phyloP scores from a whole-genome alignment of 805 yeast genomes.

The Hanseniaspora nectarophila region DNA sequence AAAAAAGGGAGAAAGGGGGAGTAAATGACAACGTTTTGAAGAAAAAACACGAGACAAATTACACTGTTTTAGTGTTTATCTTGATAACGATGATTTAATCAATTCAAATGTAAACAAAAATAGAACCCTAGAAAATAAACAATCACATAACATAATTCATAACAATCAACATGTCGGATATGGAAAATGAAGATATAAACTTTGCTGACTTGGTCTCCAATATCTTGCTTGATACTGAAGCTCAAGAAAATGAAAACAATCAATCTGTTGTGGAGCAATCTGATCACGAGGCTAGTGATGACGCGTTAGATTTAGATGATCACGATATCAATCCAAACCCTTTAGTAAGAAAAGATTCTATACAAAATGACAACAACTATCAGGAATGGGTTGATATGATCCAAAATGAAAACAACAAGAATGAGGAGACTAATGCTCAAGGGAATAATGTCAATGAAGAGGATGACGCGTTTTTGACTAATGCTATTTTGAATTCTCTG shows the following conservation, averaged over 20 bases:
- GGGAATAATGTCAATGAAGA: neutral
- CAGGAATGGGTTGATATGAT: neutral
- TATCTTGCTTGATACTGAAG: constrained; percentile 15
- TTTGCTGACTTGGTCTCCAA: constrained; percentile 24
- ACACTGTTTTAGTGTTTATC: too few species aligned
- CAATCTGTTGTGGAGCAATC: neutral
- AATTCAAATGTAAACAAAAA: too few species aligned
- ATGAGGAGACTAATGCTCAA: too few species aligned
- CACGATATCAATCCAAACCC: neutral
- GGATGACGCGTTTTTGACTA: constrained; percentile 8
- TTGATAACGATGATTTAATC: too few species aligned
- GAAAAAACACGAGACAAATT: too few species aligned
- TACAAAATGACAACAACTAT: neutral
- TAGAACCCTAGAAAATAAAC: too few species aligned
- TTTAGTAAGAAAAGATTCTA: neutral
- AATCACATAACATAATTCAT: neutral
- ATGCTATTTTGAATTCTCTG: constrained; percentile 10
- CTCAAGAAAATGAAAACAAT: constrained; percentile 2
- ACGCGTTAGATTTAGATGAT: neutral
- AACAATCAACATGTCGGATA: constrained; percentile 14
- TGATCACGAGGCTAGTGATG: neutral
- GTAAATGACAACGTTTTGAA: too few species aligned
- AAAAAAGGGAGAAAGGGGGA: neutral
- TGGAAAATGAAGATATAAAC: constrained; percentile 19
- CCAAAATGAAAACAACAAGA: neutral